Evolutionary conservation across 2,329 filamentous ascomycete species (phyloP).

Genomic region (Colletotrichum sidae): DNA sequence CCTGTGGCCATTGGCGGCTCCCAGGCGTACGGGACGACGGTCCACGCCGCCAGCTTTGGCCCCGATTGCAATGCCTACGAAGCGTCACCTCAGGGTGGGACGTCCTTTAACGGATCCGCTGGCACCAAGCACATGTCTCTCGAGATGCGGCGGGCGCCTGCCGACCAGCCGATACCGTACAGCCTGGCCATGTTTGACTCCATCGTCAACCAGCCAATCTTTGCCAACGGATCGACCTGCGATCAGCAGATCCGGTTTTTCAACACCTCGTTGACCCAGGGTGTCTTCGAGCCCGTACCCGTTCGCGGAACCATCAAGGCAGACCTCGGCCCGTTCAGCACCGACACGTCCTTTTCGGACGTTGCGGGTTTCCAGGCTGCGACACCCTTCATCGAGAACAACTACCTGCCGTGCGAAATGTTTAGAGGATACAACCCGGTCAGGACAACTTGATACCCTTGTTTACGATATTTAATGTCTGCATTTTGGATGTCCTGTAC

Average conservation of each 20-base stretch:
- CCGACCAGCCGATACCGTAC: conserved; percentile 43
- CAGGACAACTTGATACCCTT: conserved; percentile 35
- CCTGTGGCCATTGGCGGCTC: conserved; percentile 57
- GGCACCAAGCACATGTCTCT: conserved; percentile 30
- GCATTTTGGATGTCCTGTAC: neutral
- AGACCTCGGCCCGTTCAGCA: conserved; percentile 43
- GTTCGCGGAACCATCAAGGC: conserved; percentile 42
- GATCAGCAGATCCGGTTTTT: conserved; percentile 58
- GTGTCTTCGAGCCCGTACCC: conserved; percentile 42
- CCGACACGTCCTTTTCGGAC: conserved; percentile 13
- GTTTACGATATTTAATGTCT: conserved; percentile 5
- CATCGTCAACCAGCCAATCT: conserved; percentile 66
- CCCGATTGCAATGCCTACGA: conserved; percentile 63
- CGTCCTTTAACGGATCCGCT: conserved; percentile 38
- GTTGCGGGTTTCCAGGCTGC: conserved; percentile 36
- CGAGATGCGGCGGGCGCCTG: conserved; percentile 37
- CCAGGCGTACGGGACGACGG: conserved; percentile 57
- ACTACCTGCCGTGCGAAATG: conserved; percentile 38
- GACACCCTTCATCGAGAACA: conserved; percentile 39
- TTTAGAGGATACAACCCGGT: conserved; percentile 36
- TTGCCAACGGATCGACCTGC: conserved; percentile 53
- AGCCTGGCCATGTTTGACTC: conserved; percentile 59
- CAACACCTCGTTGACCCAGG: conserved; percentile 55
- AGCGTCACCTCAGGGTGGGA: conserved; percentile 34
- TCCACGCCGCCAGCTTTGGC: conserved; percentile 55